phyloP scores from a whole-genome alignment of 768 basidiomycete species.

The Agaricus blazei region DNA sequence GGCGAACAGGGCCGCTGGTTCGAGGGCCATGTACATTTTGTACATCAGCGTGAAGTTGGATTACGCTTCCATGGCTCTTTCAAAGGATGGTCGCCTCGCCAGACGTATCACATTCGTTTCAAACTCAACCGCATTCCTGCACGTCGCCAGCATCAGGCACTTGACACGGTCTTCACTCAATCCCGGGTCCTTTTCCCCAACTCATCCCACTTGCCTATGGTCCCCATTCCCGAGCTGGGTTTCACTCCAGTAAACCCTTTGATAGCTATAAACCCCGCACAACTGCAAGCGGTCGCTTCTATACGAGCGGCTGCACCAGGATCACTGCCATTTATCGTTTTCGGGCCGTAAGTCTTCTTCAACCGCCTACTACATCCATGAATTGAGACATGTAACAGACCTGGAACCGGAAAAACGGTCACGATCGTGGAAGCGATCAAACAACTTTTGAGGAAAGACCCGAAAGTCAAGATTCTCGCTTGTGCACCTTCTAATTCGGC shows the following conservation, averaged over 20 bases:
- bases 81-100: conserved; percentile 24
- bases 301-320: conserved; percentile 41
- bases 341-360: conserved; percentile 49
- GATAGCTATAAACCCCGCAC: conserved; percentile 40
- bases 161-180: conserved; percentile 39
- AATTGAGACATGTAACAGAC: conserved; percentile 26
- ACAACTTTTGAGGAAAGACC: conserved; percentile 38
- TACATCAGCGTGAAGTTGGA: conserved; percentile 44
- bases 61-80: conserved; percentile 47
- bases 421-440: conserved; percentile 56
- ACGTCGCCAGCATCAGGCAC: conserved; percentile 55
- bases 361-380: background rate
- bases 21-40: conserved; percentile 52
- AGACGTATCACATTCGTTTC: conserved; percentile 48
- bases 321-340: conserved; percentile 51
- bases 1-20: conserved; percentile 44
- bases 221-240: background rate
- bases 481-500: conserved; percentile 66
- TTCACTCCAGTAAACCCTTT: conserved; percentile 34
- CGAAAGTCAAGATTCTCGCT: conserved; percentile 42
- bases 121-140: conserved; percentile 51
- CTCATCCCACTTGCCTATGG: background rate
- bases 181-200: conserved; percentile 49
- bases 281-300: conserved; percentile 42
- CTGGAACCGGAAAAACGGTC: conserved; percentile 66